Evolutionary conservation across 2,329 filamentous ascomycete genomes (phyloP).

Genomic region (Aspergillus alliaceus): DNA sequence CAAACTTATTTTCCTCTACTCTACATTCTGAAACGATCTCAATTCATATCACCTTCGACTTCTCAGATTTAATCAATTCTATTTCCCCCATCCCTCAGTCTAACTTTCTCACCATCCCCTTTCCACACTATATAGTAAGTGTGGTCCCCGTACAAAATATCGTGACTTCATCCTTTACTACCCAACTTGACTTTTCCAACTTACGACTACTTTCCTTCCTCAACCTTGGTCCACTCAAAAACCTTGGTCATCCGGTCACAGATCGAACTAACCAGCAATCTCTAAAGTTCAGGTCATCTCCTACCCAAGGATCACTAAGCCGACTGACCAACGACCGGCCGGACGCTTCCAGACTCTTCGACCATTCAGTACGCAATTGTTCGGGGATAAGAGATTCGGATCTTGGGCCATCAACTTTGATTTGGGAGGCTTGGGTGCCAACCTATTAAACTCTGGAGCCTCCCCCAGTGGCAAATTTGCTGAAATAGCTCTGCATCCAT

Average conservation of each 20-base stretch:
- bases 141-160: background rate
- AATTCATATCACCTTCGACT: background rate
- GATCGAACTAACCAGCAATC: slow-evolving; percentile 8
- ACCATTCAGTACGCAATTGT: slow-evolving; percentile 12
- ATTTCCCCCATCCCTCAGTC: background rate
- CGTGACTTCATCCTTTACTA: background rate
- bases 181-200: background rate
- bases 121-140: no score
- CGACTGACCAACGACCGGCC: background rate
- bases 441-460: slow-evolving; percentile 26
- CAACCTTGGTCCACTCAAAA: background rate
- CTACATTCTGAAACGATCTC: background rate
- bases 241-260: slow-evolving; percentile 2
- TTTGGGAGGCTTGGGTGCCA: slow-evolving; percentile 21
- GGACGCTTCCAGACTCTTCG: slow-evolving; percentile 32
- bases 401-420: slow-evolving; percentile 23
- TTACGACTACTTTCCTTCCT: background rate
- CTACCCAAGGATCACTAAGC: slow-evolving; percentile 5
- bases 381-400: slow-evolving; percentile 26
- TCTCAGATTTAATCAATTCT: background rate
- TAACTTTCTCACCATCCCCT: no score
- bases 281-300: slow-evolving; percentile 1
- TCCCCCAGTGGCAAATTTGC: slow-evolving; percentile 30
- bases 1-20: no score
- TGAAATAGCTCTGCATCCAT: slow-evolving; percentile 14